Evolutionary conservation across 225 moss, liverwort and hornwort species (phyloP), one percentile per base, ranked within the genome.

Genomic region (Takakia lepidozioides): DNA sequence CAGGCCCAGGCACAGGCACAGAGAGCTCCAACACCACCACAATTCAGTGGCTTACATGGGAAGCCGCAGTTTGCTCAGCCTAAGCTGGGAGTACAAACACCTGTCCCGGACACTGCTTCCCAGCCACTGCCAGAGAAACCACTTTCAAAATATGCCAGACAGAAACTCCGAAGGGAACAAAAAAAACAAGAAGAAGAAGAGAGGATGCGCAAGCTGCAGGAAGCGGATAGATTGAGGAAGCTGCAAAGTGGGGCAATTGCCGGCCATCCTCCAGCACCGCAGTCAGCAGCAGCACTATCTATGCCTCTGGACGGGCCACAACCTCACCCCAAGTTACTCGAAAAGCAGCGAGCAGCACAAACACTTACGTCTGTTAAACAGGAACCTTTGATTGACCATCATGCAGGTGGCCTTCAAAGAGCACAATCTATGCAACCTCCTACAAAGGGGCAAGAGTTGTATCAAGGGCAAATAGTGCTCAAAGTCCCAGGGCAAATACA

Each of bases 161-260:
- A 65, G 22, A 98, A 98, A 60, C 73, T 85, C 46, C 74, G 78
- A 43, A 87, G 66, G 54, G 80, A 83, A 56, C 80, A 83, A 60
- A 91, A 69, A 65, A 91, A 71, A 65, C 75, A 69, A n/a, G 87
- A 98, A 56, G 95, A 98, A 62, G 79, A 82, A 40, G 88, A 89
- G 63, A 84, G 68, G 55, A 19, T 44, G 24, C 60, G 65, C 49
- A 85, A 76, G 64, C 19, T 60, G 17, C 69, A 69, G 32, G 92
- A 92, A 23, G 87, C 84, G 34, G 92, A 92, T 4, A 82, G 68
- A 48, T 56, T 80, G 65, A 87, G 73, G 54, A 82, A 78, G 50
- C 60, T 67, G 25, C 76, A 72, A 51, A 71, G 34, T 28, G 59
- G 60, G 29, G 54, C 56, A 60, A 58, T 56, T 26, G 36, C 67